These are phyloP conservation scores for Phlebopus sp. DNA, from an alignment of 1,284 basidiomycete genomes.

Conservation along the genomic window DNA sequence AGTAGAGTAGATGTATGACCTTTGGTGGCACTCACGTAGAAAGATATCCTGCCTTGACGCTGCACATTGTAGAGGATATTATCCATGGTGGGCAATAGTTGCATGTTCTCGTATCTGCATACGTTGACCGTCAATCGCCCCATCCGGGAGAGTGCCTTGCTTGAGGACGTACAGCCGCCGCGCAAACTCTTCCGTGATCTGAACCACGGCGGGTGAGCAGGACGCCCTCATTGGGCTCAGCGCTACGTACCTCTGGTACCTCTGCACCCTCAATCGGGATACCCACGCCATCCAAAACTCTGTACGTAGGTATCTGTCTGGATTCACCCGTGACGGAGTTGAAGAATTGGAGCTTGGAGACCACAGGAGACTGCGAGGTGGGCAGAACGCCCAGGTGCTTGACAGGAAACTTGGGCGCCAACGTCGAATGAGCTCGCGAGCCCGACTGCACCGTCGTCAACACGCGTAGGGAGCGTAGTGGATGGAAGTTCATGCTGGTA, in stretches of 20 bases:
- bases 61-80: constrained; percentile 90
- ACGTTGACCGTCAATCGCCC: constrained; percentile 1
- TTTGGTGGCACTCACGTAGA: constrained; percentile 65
- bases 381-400: constrained; percentile 49
- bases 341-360: constrained; percentile 69
- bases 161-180: constrained; percentile 54
- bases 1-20: constrained; percentile 16
- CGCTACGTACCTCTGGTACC: constrained; percentile 60
- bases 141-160: not conserved
- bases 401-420: constrained; percentile 23
- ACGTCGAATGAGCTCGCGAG: constrained; percentile 20
- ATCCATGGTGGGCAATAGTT: constrained; percentile 81
- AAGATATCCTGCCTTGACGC: constrained; percentile 91
- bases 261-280: constrained; percentile 68
- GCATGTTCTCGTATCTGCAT: constrained; percentile 76
- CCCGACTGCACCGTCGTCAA: constrained; percentile 4
- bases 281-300: constrained; percentile 78
- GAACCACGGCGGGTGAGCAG: constrained; percentile 11
- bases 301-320: constrained; percentile 74
- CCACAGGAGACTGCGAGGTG: constrained; percentile 63
- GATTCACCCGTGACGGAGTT: constrained; percentile 65
- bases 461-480: constrained; percentile 14
- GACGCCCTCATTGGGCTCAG: not conserved
- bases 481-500: constrained; percentile 19
- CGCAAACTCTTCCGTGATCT: constrained; percentile 77